Conservation (phyloP, 768 basidiomycete species). For the Phlebiopsis flavidoalba region DNA sequence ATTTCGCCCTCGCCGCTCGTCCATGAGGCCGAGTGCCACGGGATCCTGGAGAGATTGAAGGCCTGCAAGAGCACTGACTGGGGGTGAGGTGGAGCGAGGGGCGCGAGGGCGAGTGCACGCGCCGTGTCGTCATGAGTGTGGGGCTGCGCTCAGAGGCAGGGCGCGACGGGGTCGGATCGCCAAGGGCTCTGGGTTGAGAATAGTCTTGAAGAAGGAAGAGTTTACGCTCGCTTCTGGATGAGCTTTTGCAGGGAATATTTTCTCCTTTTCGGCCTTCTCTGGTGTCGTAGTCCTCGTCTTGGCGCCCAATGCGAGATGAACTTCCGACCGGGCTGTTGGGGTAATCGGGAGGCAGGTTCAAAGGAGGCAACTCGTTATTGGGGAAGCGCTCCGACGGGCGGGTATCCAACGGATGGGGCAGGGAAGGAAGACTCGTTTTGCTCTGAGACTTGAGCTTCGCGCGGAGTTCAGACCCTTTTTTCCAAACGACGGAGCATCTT, state of each 20-base stretch:
- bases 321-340: slow-evolving; percentile 6
- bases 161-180: slow-evolving; percentile 23
- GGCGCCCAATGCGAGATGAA: neutral
- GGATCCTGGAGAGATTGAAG: slow-evolving; percentile 44
- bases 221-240: slow-evolving; percentile 68
- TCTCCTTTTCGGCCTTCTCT: slow-evolving; percentile 36
- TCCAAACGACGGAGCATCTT: slow-evolving; percentile 86
- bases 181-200: slow-evolving; percentile 69
- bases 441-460: slow-evolving; percentile 61
- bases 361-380: slow-evolving; percentile 44
- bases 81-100: slow-evolving; percentile 9
- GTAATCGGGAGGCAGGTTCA: slow-evolving; percentile 31
- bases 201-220: slow-evolving; percentile 80
- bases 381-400: slow-evolving; percentile 33
- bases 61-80: slow-evolving; percentile 1
- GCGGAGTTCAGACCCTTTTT: slow-evolving; percentile 79
- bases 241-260: slow-evolving; percentile 69
- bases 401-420: slow-evolving; percentile 26
- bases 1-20: slow-evolving; percentile 62
- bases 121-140: slow-evolving; percentile 19
- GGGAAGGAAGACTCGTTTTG: slow-evolving; percentile 27
- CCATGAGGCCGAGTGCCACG: slow-evolving; percentile 63
- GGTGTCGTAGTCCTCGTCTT: slow-evolving; percentile 65
- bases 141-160: slow-evolving; percentile 11
- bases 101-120: slow-evolving; percentile 6